Evolutionary conservation across 495 filamentous ascomycete species (phyloP), one percentile per base, ranked within the genome.

Genomic region (Tuber calosporum): DNA sequence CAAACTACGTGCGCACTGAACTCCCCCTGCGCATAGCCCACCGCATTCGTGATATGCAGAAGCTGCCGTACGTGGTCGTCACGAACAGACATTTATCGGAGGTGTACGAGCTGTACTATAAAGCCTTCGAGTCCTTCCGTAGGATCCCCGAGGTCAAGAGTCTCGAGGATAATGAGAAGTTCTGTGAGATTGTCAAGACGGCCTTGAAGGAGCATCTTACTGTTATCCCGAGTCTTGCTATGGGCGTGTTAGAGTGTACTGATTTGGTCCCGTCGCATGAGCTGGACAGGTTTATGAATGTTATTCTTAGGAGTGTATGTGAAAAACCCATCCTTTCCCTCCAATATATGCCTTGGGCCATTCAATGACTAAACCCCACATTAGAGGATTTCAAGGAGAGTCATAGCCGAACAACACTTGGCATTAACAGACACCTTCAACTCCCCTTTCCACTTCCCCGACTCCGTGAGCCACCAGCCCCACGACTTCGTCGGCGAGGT

Each of bases 341-440:
- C 42, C 36, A n/a, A n/a, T 72, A 20, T 43, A 26, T 42, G 22
- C n/a, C n/a, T 17, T 30, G 39, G 66, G 19, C 34, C 34, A 6
- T 17, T 39, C 20, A 41, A 13, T 34, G 19, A 6, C 38, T 39
- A 67, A 74, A 68, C 38, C 22, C 53, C 26, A 17, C 53, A 17
- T 34, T 80, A 96, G 90, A 88, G 95, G 72, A 99, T 99, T 72
- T 97, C 93, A 41, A 90, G 95, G 69, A 89, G 95, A 48, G 94
- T 98, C 69, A 99, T 99, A 80, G 95, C 94, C 45, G 95, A 99
- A 83, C 95, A 98, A 78, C 95, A 99, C 79, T 87, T 99, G 39
- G 93, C 95, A 9, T 86, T 99, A n/a, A 97, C 93, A 20, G 94
- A 98, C 79, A 97, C 93, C 13, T 98, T 97, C 84, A 89, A 96